Evolutionary conservation across 2,329 filamentous ascomycete species (phyloP), one percentile per base, ranked within the genome.

Genomic region (Pyricularia sp.): DNA sequence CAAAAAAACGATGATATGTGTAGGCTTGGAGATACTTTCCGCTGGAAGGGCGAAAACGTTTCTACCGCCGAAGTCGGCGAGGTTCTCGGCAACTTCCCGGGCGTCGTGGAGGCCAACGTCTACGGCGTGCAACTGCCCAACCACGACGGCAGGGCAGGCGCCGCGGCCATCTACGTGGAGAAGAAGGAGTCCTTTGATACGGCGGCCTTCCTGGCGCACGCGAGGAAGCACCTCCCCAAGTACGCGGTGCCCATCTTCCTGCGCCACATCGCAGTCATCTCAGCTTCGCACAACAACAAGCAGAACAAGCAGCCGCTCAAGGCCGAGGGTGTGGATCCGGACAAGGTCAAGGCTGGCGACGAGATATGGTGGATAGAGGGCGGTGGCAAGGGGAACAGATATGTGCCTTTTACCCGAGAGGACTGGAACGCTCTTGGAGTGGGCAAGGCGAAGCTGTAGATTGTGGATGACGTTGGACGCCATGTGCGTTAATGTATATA

Each of bases 21-120:
- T 64, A 77, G 88, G 4, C 82, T 92, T 1, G 90, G 90, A 1
- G 90, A 93, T 76, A 92, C 90, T 0, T 93, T 89, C 78, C 84
- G 90, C 66, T 93, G 90, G 90, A 93, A 96, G 80, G 89, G 88
- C 66, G 92, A 94, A 78, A 94, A 94, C 73, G 90, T 94, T 0
- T 92, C 90, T 2, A 94, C 92, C 0, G 88, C 86, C 68, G 93
- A 97, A 77, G 93, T 97, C 33, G 86, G 90, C 42, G 87, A 93
- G 76, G 87, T 88, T 0, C 79, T 97, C 0, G 90, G 91, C 25
- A 79, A 82, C 0, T 90, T 93, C 74, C 82, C 88, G 0, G 81
- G 82, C 1, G 83, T 97, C 20, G 81, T 85, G 28, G 93, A 97
- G 79, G 91, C 92, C 42, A 96, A 95, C 73, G 93, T 96, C 58